A percentile compares a stretch with the other conserved stretches of the same genome.
Evolutionary conservation across 352 stramenopile species (phyloP).

Genomic region (Globisporangium rhizosaccharum): DNA sequence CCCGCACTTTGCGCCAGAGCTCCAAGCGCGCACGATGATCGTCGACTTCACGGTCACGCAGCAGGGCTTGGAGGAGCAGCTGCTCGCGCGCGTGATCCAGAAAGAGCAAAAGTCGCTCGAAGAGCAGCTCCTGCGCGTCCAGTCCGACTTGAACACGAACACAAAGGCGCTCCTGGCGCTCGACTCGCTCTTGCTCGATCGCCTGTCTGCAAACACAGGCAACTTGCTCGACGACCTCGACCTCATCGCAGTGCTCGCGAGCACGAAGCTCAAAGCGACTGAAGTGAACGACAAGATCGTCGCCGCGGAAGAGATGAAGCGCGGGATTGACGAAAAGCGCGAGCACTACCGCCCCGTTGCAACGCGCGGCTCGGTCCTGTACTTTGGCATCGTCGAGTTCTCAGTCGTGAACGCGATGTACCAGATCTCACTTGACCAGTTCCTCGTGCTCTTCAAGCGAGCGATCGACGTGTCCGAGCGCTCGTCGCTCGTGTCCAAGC

Average conservation of each 20-base stretch:
- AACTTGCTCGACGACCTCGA: conserved; percentile 89
- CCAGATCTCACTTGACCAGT: conserved; percentile 88
- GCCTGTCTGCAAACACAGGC: conserved; percentile 78
- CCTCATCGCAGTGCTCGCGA: conserved; percentile 79
- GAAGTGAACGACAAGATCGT: conserved; percentile 91
- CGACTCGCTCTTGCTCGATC: conserved; percentile 82
- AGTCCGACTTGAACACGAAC: conserved; percentile 81
- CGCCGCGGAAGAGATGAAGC: conserved; percentile 80
- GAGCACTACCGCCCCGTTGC: conserved; percentile 90
- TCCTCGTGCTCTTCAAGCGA: conserved; percentile 80
- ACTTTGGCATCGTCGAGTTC: conserved; percentile 89
- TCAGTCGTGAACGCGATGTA: conserved; percentile 89
- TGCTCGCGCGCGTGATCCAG: conserved; percentile 88
- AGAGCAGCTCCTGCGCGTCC: conserved; percentile 84
- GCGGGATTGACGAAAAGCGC: conserved; percentile 87
- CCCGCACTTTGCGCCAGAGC: conserved; percentile 63
- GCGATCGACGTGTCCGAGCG: conserved; percentile 83
- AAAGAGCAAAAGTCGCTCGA: conserved; percentile 89
- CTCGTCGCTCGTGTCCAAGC: conserved; percentile 69
- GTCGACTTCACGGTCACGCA: conserved; percentile 92
- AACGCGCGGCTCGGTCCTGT: conserved; percentile 81
- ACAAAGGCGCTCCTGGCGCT: conserved; percentile 83
- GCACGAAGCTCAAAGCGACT: conserved; percentile 87
- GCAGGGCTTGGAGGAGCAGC: conserved; percentile 87
- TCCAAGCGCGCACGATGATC: conserved; percentile 59